Base-by-base conservation (phyloP, 768 basidiomycete genomes). In the Pleurotus citrinopileatus region DNA sequence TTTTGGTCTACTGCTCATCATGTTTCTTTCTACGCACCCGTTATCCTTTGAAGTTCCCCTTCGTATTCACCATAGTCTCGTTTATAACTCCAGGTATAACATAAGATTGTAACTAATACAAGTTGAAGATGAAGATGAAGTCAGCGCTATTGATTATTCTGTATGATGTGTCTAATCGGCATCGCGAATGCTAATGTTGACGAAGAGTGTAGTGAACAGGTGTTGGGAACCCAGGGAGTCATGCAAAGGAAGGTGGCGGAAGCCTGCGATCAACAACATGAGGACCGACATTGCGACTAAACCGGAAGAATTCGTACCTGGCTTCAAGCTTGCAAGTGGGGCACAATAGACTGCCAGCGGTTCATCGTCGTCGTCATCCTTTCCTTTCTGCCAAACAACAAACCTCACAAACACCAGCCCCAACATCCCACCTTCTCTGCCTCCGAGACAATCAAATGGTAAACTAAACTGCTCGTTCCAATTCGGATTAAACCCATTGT, bases 121-220 rank as follows among this genome's bases (percentile, higher is more conserved):
- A n/a, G n/a, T n/a, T n/a, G n/a, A n/a, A n/a, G n/a, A n/a, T n/a
- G n/a, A n/a, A n/a, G n/a, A n/a, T n/a, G n/a, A n/a, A n/a, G n/a
- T n/a, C n/a, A n/a, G n/a, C n/a, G n/a, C n/a, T n/a, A n/a, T n/a
- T n/a, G n/a, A n/a, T n/a, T n/a, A n/a, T n/a, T n/a, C n/a, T n/a
- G 2, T 17, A 20, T 19, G 27, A 13, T 37, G 10, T 17, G 19
- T 36, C 37, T 34, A 54, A 4, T 8, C 43, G 15, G 57, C 57
- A 57, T 74, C 66, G 28, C 66, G 63, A 37, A 92, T 67, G 15
- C 77, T 70, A 42, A 87, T 80, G 53, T 80, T 71, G 19, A 96
- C 86, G 62, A 98, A 97, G 15, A 98, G 75, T n/a, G 94, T 94
- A 20, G 94, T 92, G 69, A 95, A 98, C 46, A 98, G 74, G 63